Evolutionary conservation across 768 basidiomycete species (phyloP).

Genomic region (Calocybe gangraenosa): DNA sequence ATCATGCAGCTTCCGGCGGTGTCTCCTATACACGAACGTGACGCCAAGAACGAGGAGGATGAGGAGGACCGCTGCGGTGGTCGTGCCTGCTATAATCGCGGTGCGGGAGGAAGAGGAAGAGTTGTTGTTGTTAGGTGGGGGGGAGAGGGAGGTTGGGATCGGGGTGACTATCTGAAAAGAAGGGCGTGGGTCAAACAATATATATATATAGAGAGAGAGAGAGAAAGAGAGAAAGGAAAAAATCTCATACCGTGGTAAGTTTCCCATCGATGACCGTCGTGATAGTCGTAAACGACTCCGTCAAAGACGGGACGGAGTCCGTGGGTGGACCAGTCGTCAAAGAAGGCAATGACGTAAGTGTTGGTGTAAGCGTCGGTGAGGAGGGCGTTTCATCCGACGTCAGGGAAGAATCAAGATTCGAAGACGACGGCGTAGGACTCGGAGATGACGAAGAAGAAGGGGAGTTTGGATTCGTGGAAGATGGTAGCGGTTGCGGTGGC

Average conservation of each 20-base stretch:
- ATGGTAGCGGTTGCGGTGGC: not conserved
- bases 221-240: not conserved
- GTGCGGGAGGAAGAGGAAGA: not conserved
- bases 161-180: not conserved
- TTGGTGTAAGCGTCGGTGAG: not conserved
- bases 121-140: not conserved
- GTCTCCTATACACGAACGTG: slow-evolving; percentile 8
- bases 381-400: not conserved
- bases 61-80: slow-evolving; percentile 2
- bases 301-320: not conserved
- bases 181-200: too few species aligned
- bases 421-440: not conserved
- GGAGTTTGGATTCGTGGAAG: not conserved
- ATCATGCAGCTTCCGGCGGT: slow-evolving; percentile 12
- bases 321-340: not conserved
- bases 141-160: slow-evolving; percentile 10
- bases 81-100: slow-evolving; percentile 5
- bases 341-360: not conserved
- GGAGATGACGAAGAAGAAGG: not conserved
- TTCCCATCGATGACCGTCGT: not conserved
- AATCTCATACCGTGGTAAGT: slow-evolving; percentile 3
- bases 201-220: not conserved
- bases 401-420: not conserved
- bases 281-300: not conserved
- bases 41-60: slow-evolving; percentile 6